Base-by-base conservation (phyloP, 2,329 filamentous ascomycete species). In the Ceratocystis colombiana region DNA sequence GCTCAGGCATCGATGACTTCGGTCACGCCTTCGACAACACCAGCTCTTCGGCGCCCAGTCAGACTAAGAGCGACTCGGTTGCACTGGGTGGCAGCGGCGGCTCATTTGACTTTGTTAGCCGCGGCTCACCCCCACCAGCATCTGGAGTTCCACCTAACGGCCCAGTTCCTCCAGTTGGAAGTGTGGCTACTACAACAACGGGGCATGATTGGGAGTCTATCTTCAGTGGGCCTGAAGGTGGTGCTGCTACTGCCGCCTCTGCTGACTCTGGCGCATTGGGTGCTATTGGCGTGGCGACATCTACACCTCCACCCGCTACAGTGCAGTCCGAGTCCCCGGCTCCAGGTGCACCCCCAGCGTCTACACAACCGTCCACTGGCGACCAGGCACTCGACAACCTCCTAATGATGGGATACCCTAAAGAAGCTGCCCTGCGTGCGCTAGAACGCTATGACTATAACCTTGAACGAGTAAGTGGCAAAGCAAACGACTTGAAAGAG, bases 391-490 rank as follows among this genome's bases (percentile, higher is more conserved):
- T 97, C 70, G 95, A 96, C 79, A 87, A 91, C 71, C 75, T 97
- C 72, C 96, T 90, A 0, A 82, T 84, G 8, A 96, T 97, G 91
- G 93, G 93, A 0, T 97, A 95, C 73, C 77, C 84, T 3, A 82
- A 93, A 37, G 78, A 80, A 6, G 85, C 89, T 63, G 88, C 90
- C 17, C 77, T 96, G 45, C 80, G 80, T 62, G 93, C 94, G 28
- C 77, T 97, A 73, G 93, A 97, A 79, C 92, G 93, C 75, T 96
- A 89, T 74, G 91, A 97, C 77, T 96, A 97, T 77, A 94, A 96
- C 75, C 82, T 96, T 74, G 91, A 96, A 76, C 90, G 89, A 84
- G 93, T 96, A 77, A 78, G 85, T 79, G 30, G 55, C n/a, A 8
- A 53, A 59, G 7, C 28, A 30, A 15, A 2, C 28, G 28, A 17